phyloP scores from a whole-genome alignment of 495 filamentous ascomycete genomes.

The Neurospora sp. region DNA sequence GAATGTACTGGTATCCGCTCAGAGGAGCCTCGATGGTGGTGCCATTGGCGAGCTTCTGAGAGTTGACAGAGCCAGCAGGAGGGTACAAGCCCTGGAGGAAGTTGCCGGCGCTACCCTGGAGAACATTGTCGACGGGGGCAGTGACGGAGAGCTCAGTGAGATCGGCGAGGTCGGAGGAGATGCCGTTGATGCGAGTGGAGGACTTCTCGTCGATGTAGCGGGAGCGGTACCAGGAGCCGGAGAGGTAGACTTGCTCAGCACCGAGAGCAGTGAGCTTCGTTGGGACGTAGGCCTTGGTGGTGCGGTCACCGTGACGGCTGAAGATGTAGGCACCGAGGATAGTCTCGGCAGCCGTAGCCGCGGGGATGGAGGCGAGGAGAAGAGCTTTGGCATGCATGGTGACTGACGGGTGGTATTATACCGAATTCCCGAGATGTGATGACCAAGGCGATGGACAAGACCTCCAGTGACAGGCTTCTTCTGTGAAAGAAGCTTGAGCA shows the following conservation, averaged over 20 bases:
- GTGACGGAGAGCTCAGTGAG: slow-evolving; percentile 53
- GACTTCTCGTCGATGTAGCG: slow-evolving; percentile 44
- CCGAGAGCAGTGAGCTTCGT: slow-evolving; percentile 57
- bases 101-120: slow-evolving; percentile 59
- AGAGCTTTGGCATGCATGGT: slow-evolving; percentile 7
- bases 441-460: not conserved
- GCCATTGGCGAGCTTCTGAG: slow-evolving; percentile 51
- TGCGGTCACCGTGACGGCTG: slow-evolving; percentile 64
- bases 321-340: slow-evolving; percentile 63
- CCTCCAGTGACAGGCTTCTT: not conserved
- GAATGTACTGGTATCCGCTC: slow-evolving; percentile 65
- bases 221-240: slow-evolving; percentile 51
- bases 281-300: slow-evolving; percentile 44
- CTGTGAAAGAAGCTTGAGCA: not conserved
- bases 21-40: slow-evolving; percentile 48
- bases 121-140: slow-evolving; percentile 49
- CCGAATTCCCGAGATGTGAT: not conserved
- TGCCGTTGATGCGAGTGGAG: slow-evolving; percentile 24
- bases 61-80: slow-evolving; percentile 42
- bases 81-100: slow-evolving; percentile 82
- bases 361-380: slow-evolving; percentile 23
- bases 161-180: slow-evolving; percentile 45
- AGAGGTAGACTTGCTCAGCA: slow-evolving; percentile 51
- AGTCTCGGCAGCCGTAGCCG: slow-evolving; percentile 40
- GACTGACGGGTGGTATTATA: not conserved